phyloP scores from a whole-genome alignment of 305 asterid genomes.

The Rubia peregrina region DNA sequence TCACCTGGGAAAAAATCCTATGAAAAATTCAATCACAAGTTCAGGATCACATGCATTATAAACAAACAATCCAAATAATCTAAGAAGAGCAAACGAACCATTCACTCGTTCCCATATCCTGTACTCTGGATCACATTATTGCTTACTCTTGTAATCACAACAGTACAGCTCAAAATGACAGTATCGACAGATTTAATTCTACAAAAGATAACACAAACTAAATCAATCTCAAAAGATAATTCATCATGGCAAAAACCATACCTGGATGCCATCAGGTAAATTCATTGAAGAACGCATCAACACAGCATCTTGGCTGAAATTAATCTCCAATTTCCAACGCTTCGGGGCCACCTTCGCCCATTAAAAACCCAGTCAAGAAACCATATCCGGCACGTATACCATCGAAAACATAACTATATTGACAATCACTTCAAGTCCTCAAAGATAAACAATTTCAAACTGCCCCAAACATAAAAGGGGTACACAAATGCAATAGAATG shows the following conservation, averaged over 20 bases:
- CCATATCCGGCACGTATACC: background rate
- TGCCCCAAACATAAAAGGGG: background rate
- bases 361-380: conserved; percentile 7
- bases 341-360: conserved; percentile 71
- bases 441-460: background rate
- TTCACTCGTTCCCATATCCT: conserved; percentile 31
- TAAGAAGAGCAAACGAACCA: conserved; percentile 37
- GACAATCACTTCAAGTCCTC: background rate
- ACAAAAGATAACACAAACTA: background rate
- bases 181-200: background rate
- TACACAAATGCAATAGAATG: background rate
- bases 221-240: background rate
- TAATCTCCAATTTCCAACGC: conserved; percentile 91
- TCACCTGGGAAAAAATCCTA: conserved; percentile 72
- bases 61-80: background rate
- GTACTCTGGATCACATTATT: background rate
- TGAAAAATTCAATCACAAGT: conserved; percentile 9
- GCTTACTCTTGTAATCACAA: background rate
- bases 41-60: background rate
- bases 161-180: no score
- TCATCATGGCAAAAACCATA: conserved; percentile 17
- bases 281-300: conserved; percentile 95
- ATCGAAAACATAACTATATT: background rate
- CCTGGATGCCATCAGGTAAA: conserved; percentile 98
- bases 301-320: conserved; percentile 84